phyloP scores from a whole-genome alignment of 305 asterid species.

The Fraxinus dipetala region DNA sequence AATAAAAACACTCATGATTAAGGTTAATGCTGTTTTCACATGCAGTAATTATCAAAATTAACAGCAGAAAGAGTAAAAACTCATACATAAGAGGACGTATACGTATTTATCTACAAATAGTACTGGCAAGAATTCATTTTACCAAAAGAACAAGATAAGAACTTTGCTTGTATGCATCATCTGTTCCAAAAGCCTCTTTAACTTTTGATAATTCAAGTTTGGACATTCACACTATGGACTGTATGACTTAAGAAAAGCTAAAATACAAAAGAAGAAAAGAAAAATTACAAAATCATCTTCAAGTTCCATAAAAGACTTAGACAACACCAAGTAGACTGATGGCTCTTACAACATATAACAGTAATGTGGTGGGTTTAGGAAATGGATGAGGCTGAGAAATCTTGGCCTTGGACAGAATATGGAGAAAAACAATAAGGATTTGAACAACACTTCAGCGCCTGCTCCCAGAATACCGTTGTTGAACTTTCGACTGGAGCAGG shows the following conservation, averaged over 20 bases:
- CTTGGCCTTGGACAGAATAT: slow-evolving; percentile 8
- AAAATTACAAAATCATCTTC: slow-evolving; percentile 32
- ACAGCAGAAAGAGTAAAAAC: not conserved
- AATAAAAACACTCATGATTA: slow-evolving; percentile 10
- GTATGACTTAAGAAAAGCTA: slow-evolving; percentile 36
- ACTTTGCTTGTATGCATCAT: slow-evolving; percentile 30
- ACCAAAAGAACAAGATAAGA: slow-evolving; percentile 9
- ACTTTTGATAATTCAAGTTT: slow-evolving; percentile 25
- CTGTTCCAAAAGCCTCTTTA: slow-evolving; percentile 34
- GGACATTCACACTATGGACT: slow-evolving; percentile 48
- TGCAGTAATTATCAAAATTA: slow-evolving; percentile 12
- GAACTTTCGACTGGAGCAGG: slow-evolving; percentile 41
- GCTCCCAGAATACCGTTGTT: slow-evolving; percentile 32
- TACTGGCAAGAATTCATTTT: slow-evolving; percentile 8
- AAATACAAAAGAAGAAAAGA: slow-evolving; percentile 4
- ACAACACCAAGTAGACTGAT: slow-evolving; percentile 24
- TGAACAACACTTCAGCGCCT: slow-evolving; percentile 63
- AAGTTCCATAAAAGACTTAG: slow-evolving; percentile 24
- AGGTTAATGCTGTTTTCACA: slow-evolving; percentile 12
- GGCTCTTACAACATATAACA: slow-evolving; percentile 7
- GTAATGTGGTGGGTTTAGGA: slow-evolving; percentile 24
- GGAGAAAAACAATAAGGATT: slow-evolving; percentile 13
- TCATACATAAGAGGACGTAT: not conserved
- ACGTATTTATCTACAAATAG: not conserved
- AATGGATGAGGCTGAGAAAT: slow-evolving; percentile 16